These are phyloP conservation scores for Cladosporium halotolerans DNA, from an alignment of 2,329 filamentous ascomycete species.

Conservation along the genomic window DNA sequence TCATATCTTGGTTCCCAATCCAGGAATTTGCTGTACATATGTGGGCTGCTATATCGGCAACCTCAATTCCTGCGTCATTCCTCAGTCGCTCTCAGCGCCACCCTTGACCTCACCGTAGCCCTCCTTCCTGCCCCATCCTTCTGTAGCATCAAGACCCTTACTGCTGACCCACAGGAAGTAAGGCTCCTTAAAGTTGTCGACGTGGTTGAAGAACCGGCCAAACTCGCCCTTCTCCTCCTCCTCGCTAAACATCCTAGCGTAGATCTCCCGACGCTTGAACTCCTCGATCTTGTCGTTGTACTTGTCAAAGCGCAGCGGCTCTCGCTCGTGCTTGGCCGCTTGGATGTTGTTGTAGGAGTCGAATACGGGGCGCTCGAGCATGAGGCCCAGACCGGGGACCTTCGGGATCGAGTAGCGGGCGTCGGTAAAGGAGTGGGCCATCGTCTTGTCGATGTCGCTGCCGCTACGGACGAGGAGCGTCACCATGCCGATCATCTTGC, in stretches of 20 bases:
- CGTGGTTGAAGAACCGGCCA: slow-evolving; percentile 43
- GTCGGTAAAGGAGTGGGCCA: slow-evolving; percentile 67
- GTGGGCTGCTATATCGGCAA: neutral
- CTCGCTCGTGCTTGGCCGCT: slow-evolving; percentile 54
- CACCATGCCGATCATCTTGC: slow-evolving; percentile 96
- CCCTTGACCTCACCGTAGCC: slow-evolving; percentile 8
- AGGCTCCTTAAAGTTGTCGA: slow-evolving; percentile 45
- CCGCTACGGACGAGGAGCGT: slow-evolving; percentile 79
- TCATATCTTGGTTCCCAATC: too few species aligned
- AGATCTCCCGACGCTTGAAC: slow-evolving; percentile 91
- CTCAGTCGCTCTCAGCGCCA: neutral
- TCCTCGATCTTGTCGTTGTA: slow-evolving; percentile 72
- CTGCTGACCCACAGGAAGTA: slow-evolving; percentile 46
- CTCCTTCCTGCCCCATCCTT: slow-evolving; percentile 21
- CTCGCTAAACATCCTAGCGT: slow-evolving; percentile 81
- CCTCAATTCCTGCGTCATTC: neutral
- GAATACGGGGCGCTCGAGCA: slow-evolving; percentile 89
- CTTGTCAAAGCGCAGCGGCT: slow-evolving; percentile 70
- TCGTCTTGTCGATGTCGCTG: slow-evolving; percentile 58
- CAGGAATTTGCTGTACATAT: too few species aligned
- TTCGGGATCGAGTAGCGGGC: slow-evolving; percentile 81
- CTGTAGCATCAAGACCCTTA: slow-evolving; percentile 42
- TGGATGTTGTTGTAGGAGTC: slow-evolving; percentile 77
- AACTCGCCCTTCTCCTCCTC: slow-evolving; percentile 77
- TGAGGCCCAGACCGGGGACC: slow-evolving; percentile 77